These are phyloP conservation scores for Dianthus caryophyllus DNA, from an alignment of 148 eudicot genomes.

Conservation along the genomic window DNA sequence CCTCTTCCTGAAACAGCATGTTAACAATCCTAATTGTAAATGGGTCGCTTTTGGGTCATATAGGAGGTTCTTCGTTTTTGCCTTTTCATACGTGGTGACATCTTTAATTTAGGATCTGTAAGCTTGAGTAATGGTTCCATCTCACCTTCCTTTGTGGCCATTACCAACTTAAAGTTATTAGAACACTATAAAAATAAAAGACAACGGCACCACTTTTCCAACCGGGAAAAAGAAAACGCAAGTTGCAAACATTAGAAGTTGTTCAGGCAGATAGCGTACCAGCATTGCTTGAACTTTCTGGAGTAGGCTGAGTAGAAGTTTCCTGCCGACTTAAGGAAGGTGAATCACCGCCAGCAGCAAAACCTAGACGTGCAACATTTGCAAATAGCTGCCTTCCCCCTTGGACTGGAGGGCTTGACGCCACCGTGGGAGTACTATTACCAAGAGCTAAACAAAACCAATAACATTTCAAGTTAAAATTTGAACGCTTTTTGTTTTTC, in stretches of 20 bases:
- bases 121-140: too few relatives aligned
- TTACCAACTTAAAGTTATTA: too few relatives aligned
- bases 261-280: constrained; percentile 25
- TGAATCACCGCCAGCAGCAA: constrained; percentile 92
- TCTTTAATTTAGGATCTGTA: too few relatives aligned
- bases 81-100: too few relatives aligned
- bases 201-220: not conserved
- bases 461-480: not conserved
- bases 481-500: not conserved
- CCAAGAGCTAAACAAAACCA: constrained; percentile 64
- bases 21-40: not conserved
- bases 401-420: constrained; percentile 51
- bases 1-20: not conserved
- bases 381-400: constrained; percentile 67
- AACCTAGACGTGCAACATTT: constrained; percentile 83
- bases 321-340: constrained; percentile 59
- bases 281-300: constrained; percentile 39
- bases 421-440: constrained; percentile 34
- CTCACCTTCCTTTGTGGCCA: too few relatives aligned
- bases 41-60: too few relatives aligned
- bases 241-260: not conserved
- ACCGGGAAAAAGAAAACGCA: not conserved
- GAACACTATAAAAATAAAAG: too few relatives aligned
- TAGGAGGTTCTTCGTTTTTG: too few relatives aligned
- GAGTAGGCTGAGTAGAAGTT: constrained; percentile 23